Conservation (phyloP, 1,284 basidiomycete species). For the Anthracocystis walkeri region DNA sequence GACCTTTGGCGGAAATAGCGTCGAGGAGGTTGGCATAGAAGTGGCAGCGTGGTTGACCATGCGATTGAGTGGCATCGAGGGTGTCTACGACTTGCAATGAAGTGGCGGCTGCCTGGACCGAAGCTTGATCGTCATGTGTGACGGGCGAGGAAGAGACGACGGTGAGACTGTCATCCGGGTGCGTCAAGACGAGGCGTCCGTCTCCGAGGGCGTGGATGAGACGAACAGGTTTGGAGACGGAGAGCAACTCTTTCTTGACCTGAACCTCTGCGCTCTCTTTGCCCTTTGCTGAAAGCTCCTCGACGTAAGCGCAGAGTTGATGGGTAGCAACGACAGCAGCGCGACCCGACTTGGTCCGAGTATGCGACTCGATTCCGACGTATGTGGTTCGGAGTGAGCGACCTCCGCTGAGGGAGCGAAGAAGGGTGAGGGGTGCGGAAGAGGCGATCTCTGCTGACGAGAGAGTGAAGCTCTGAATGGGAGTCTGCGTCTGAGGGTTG, state of each 20-base stretch:
- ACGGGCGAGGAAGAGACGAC: conserved; percentile 20
- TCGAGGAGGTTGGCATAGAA: conserved; percentile 44
- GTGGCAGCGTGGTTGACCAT: conserved; percentile 19
- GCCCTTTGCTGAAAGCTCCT: conserved; percentile 49
- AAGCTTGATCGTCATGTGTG: conserved; percentile 29
- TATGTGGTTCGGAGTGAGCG: conserved; percentile 41
- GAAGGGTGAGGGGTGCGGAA: conserved; percentile 38
- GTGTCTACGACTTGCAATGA: conserved; percentile 24
- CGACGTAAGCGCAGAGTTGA: conserved; percentile 40
- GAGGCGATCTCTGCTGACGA: conserved; percentile 33
- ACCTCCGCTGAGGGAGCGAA: conserved; percentile 25
- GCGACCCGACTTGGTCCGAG: conserved; percentile 17
- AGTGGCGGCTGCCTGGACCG: conserved; percentile 16
- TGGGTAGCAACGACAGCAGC: conserved; percentile 22
- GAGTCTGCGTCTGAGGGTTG: conserved; percentile 45
- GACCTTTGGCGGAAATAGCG: conserved; percentile 21
- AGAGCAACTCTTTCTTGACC: conserved; percentile 36
- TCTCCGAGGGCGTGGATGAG: conserved; percentile 45
- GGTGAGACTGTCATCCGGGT: conserved; percentile 40
- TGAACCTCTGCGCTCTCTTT: conserved; percentile 41
- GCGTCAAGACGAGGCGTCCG: conserved; percentile 38
- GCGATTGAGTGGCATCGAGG: conserved; percentile 15
- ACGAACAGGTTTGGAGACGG: conserved; percentile 21
- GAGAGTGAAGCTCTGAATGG: conserved; percentile 47
- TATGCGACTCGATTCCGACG: conserved; percentile 32